Conservation (phyloP, 2,329 filamentous ascomycete species). For the Penicillium capsulatum region DNA sequence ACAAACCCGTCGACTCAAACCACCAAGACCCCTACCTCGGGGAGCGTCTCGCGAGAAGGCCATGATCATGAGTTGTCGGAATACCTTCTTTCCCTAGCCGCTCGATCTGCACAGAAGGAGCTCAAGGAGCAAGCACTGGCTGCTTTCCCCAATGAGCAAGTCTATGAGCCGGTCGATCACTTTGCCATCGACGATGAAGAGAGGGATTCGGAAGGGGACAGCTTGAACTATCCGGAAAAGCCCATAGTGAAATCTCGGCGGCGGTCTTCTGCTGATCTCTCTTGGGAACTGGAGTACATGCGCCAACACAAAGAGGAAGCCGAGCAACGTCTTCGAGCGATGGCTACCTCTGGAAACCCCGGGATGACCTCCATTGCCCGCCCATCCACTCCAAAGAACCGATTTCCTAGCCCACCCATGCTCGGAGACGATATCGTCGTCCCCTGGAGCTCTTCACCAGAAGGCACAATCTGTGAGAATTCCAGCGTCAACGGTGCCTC, state of each 20-base stretch:
- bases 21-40: background rate
- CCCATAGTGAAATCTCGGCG: constrained; percentile 36
- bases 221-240: constrained; percentile 21
- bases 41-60: constrained; percentile 47
- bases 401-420: constrained; percentile 72
- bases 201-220: constrained; percentile 32
- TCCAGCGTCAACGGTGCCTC: constrained; percentile 58
- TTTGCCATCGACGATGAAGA: constrained; percentile 45
- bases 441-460: constrained; percentile 75
- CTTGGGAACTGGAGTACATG: constrained; percentile 78
- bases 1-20: constrained; percentile 17
- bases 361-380: constrained; percentile 40
- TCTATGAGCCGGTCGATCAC: constrained; percentile 45
- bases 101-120: constrained; percentile 73
- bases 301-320: constrained; percentile 68
- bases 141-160: constrained; percentile 48
- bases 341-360: constrained; percentile 32
- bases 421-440: constrained; percentile 76
- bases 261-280: constrained; percentile 45
- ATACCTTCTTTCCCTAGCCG: constrained; percentile 74
- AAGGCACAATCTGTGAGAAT: constrained; percentile 77
- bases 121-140: constrained; percentile 61
- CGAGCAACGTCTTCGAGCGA: constrained; percentile 43
- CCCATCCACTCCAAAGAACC: constrained; percentile 43
- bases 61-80: constrained; percentile 72